Base-by-base conservation (phyloP, 2,329 filamentous ascomycete species). In the Trichoderma citrinoviride region DNA sequence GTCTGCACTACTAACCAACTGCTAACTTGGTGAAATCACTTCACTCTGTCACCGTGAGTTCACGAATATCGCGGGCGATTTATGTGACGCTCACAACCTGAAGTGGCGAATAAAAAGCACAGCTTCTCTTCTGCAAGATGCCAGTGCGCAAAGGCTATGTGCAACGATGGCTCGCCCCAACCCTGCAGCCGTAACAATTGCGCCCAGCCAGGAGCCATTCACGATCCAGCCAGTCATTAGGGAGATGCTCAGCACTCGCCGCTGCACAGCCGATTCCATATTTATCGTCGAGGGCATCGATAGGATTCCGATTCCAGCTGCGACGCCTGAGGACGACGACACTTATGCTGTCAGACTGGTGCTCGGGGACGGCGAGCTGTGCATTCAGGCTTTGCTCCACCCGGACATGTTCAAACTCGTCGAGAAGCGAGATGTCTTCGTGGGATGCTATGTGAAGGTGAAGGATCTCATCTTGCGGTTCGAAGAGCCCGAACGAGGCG, bases 311-410 rank as follows among this genome's bases (percentile, higher is more conserved):
- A 72, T 81, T 0, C 49, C 60, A 8, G 49, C 40, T 33, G 58
- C 40, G 8, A 54, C 58, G 49, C 75, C 79, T 0, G 61, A 67
- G 6, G 74, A 71, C 2, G 73, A 69, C 17, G 70, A 76, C 71
- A 80, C 80, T 77, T 80, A 82, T 37, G 75, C 77, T 2, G 70
- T 85, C 0, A 77, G 83, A 2, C 68, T 86, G 12, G 61, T 85
- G 0, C 77, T 86, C 0, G 81, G 83, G 43, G 84, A 86, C 67
- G 83, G 83, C 1, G 76, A 81, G 68, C 71, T 85, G 3, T 85
- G 81, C 67, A 77, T 86, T n/a, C 83, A 86, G 70, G 82, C 82
- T 0, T 71, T 86, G 7, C 71, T 85, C 47, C 72, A 73, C 7
- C 73, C 77, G 1, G 77, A 78, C 53, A 77, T 82, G 73, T 82